Conservation (phyloP, 192 early-diverging fungal species). For the Backusella mclennaniae region DNA sequence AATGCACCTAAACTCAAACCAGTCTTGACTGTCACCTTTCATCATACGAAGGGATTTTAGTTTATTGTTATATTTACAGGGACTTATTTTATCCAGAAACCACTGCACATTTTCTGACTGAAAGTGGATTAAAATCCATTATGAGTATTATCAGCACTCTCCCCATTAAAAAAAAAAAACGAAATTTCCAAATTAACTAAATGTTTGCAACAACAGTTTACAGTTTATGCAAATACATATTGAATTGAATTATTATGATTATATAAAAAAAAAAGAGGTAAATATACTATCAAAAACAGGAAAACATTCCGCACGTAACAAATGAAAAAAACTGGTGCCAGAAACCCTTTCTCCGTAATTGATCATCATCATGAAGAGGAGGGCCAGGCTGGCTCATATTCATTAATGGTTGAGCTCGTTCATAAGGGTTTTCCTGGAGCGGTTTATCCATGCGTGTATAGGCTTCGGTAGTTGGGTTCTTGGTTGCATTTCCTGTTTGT, state of each 20-base stretch:
- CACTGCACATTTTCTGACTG: no score
- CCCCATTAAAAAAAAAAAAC: no score
- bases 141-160: no score
- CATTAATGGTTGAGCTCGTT: not conserved
- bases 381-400: not conserved
- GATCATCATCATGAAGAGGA: not conserved
- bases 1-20: no score
- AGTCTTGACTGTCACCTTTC: no score
- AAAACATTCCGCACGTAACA: slow-evolving; percentile 14
- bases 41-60: no score
- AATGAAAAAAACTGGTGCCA: slow-evolving; percentile 11
- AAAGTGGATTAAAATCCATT: no score
- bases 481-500: not conserved
- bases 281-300: slow-evolving; percentile 11
- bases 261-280: not conserved
- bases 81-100: no score
- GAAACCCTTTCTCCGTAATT: slow-evolving; percentile 15
- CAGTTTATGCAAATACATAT: not conserved
- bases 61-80: no score
- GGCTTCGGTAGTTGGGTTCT: not conserved
- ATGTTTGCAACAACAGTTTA: no score
- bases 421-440: not conserved
- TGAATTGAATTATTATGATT: not conserved
- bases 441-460: no score
- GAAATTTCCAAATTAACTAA: no score